Percentiles rank a stretch among this genome's conserved stretches.
These are phyloP conservation scores for Leishmania mexicana DNA, from an alignment of 208 protist genomes.

Conservation along the genomic window DNA sequence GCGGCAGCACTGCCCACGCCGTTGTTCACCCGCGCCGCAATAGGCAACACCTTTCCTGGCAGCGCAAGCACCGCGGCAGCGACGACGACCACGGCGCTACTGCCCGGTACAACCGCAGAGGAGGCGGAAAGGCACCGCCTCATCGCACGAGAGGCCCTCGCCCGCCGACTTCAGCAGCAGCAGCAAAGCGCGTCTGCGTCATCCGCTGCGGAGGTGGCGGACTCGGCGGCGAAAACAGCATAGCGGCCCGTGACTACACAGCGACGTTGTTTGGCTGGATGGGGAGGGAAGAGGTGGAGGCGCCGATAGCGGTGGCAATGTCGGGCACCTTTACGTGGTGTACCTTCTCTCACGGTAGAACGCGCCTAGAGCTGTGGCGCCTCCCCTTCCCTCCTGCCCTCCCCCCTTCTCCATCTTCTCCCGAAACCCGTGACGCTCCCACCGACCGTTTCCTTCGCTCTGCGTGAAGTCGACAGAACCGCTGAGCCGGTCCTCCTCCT, in stretches of 20 bases:
- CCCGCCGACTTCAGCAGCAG: constrained; percentile 38
- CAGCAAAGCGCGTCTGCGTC: not conserved
- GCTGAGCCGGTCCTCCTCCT: not conserved
- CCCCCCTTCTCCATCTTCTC: not conserved
- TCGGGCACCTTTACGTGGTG: not conserved
- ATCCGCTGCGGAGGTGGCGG: not conserved
- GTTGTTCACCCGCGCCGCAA: constrained; percentile 13
- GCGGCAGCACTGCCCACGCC: constrained; percentile 16
- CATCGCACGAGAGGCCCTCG: constrained; percentile 69
- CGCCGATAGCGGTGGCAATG: not conserved
- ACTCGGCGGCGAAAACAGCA: constrained; percentile 15
- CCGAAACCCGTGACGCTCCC: not conserved
- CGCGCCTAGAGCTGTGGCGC: not conserved
- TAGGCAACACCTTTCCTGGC: not conserved
- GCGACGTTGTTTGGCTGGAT: not conserved
- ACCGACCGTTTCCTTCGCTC: not conserved
- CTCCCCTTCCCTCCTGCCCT: not conserved
- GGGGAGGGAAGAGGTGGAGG: not conserved
- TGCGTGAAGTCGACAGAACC: not conserved
- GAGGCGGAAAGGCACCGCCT: constrained; percentile 78
- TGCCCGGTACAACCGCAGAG: constrained; percentile 73
- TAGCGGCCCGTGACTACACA: constrained; percentile 2
- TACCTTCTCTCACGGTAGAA: not conserved
- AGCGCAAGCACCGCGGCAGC: not conserved
- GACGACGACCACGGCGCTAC: constrained; percentile 18